Conservation (phyloP, 805 yeast species). For the Yamadazyma scolyti region DNA sequence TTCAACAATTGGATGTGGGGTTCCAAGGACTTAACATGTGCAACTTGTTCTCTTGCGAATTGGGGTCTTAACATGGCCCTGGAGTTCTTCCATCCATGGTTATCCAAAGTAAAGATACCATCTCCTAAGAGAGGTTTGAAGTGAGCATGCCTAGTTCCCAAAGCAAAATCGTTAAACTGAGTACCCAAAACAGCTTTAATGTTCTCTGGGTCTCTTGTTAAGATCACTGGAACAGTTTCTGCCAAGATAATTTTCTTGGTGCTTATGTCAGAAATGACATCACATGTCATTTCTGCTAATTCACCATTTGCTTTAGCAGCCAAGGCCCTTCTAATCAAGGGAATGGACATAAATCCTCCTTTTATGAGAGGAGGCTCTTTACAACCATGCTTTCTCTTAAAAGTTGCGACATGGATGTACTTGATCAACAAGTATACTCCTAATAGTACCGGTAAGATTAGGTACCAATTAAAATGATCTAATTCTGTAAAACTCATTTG, state of each 20-base stretch:
- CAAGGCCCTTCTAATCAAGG: constrained; percentile 12
- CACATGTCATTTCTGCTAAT: constrained; percentile 19
- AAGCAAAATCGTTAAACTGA: constrained; percentile 37
- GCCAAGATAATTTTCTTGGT: constrained; percentile 14
- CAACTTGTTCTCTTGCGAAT: constrained; percentile 41
- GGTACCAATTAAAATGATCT: constrained; percentile 7
- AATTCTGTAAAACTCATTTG: constrained; percentile 1
- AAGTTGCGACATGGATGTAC: constrained; percentile 3
- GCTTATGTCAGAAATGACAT: constrained; percentile 2
- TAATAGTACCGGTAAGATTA: constrained; percentile 3
- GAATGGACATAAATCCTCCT: constrained; percentile 3
- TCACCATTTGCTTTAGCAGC: constrained; percentile 16
- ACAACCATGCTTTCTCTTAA: constrained; percentile 16
- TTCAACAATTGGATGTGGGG: constrained; percentile 36
- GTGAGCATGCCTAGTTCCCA: constrained; percentile 36
- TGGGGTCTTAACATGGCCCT: constrained; percentile 44
- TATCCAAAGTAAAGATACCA: constrained; percentile 42
- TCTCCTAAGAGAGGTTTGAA: constrained; percentile 38
- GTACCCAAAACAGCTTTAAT: constrained; percentile 41
- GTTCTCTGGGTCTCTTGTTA: constrained; percentile 38
- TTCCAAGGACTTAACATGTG: constrained; percentile 36
- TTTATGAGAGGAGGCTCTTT: constrained; percentile 9
- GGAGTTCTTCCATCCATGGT: constrained; percentile 41
- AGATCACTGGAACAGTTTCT: constrained; percentile 19
- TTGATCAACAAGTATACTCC: constrained; percentile 1